These are phyloP conservation scores for Solanum infundibuliforme DNA, from an alignment of 257 asterid species.

Conservation along the genomic window DNA sequence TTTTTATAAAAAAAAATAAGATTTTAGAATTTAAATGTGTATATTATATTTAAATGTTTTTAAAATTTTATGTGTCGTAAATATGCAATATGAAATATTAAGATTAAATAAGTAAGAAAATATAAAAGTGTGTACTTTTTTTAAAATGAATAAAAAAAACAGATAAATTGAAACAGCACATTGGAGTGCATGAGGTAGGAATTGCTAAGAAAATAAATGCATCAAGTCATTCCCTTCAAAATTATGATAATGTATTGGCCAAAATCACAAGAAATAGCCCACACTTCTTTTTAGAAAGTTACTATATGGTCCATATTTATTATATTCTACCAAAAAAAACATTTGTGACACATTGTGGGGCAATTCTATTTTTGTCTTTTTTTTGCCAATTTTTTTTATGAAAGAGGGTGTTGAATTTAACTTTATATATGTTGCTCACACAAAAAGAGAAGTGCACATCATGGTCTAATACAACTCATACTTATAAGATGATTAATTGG, in stretches of 20 bases:
- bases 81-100: not conserved
- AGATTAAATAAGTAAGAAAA: not conserved
- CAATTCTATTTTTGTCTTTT: not conserved
- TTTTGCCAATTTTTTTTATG: not conserved
- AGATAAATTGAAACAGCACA: not conserved
- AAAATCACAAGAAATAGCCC: not conserved
- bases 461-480: slow-evolving; percentile 9
- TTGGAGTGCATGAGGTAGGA: not conserved
- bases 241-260: not conserved
- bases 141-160: not conserved
- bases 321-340: not conserved
- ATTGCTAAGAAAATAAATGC: not conserved
- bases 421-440: not conserved
- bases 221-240: not conserved
- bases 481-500: not conserved
- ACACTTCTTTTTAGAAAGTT: not conserved
- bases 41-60: not conserved
- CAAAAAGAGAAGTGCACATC: not conserved
- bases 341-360: not conserved
- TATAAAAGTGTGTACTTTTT: fast-evolving
- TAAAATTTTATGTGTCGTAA: not conserved
- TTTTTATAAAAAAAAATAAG: not conserved
- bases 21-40: not conserved
- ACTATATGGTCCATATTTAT: not conserved
- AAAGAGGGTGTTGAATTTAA: not conserved